Evolutionary conservation across 148 eudicot genomes (phyloP).

Genomic region (Rhododendron simsii): DNA sequence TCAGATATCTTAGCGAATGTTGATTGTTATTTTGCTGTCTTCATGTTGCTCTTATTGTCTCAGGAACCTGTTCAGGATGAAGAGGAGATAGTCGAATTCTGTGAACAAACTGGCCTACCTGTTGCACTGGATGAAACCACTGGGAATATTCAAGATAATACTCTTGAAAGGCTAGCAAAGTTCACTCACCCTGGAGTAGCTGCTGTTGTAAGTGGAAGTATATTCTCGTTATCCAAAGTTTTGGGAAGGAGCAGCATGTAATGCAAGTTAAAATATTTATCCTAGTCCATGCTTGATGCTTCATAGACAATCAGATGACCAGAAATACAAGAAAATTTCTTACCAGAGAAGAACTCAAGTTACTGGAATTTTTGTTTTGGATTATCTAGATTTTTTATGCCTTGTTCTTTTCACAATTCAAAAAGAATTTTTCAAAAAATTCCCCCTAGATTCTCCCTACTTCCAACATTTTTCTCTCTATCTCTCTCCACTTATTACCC

Average conservation of each 20-base stretch:
- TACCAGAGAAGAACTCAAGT: neutral
- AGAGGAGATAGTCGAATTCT: slow-evolving; percentile 79
- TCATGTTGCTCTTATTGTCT: slow-evolving; percentile 13
- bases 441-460: too few species aligned
- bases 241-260: neutral
- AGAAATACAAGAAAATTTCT: neutral
- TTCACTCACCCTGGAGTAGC: slow-evolving; percentile 73
- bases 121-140: slow-evolving; percentile 95
- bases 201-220: slow-evolving; percentile 71
- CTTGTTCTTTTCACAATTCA: too few species aligned
- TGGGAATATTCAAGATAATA: slow-evolving; percentile 48
- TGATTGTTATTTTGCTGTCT: neutral
- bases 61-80: slow-evolving; percentile 84
- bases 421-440: too few species aligned
- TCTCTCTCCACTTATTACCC: too few species aligned
- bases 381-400: neutral
- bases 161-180: slow-evolving; percentile 50
- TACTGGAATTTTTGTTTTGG: neutral
- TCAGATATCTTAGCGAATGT: neutral
- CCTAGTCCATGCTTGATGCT: neutral
- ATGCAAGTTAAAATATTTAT: neutral
- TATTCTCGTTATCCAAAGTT: neutral
- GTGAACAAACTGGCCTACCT: slow-evolving; percentile 79
- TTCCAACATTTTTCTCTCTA: too few species aligned
- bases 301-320: neutral